A percentile compares a stretch with the other conserved stretches of the same genome.
Conservation (phyloP, 345 rosid species). For the Murraya paniculata region DNA sequence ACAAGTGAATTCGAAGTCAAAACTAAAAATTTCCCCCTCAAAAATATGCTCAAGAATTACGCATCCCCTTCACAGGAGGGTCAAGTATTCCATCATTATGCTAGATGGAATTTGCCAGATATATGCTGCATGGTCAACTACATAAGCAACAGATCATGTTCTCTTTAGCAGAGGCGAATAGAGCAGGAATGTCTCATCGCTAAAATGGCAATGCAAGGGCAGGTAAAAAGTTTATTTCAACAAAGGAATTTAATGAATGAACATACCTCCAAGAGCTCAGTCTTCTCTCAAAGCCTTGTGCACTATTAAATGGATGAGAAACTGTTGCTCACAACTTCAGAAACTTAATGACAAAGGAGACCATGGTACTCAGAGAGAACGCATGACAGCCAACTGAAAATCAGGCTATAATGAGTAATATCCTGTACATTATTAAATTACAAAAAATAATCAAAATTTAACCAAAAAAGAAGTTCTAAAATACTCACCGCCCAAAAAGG, state of each 20-base stretch:
- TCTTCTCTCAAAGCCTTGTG: conserved; percentile 7
- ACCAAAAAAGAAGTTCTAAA: neutral
- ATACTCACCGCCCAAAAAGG: conserved; percentile 19
- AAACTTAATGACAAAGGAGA: conserved; percentile 19
- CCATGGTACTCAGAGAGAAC: conserved; percentile 15
- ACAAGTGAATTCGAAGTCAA: neutral
- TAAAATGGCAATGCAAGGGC: neutral
- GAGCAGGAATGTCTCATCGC: neutral
- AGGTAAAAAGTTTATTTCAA: neutral
- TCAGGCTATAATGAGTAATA: conserved; percentile 12
- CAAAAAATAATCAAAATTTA: neutral
- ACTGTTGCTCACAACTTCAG: conserved; percentile 33
- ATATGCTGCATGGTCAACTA: neutral
- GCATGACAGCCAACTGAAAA: conserved; percentile 25
- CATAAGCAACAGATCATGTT: neutral
- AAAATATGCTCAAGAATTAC: neutral
- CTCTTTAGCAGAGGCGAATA: neutral
- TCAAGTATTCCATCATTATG: neutral
- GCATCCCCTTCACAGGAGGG: neutral
- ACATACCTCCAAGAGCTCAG: conserved; percentile 39
- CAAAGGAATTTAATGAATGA: neutral
- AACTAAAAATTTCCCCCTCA: neutral
- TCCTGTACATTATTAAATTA: neutral
- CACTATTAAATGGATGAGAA: conserved; percentile 22
- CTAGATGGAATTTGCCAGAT: neutral